Evolutionary conservation across 1,284 basidiomycete genomes (phyloP).

Genomic region (Ganoderma multipileum): DNA sequence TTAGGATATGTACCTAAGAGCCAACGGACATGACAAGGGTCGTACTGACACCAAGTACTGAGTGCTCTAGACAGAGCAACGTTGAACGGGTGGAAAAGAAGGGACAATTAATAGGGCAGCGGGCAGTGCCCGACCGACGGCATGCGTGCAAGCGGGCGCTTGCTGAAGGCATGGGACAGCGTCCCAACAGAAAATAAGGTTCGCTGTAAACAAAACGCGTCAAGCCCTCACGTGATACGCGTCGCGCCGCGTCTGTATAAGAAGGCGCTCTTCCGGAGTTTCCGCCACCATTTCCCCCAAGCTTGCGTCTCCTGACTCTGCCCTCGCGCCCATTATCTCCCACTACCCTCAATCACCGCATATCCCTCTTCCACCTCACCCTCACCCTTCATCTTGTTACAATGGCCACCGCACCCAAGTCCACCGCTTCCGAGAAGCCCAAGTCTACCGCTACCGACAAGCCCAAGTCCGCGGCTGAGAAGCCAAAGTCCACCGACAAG

Average conservation of each 20-base stretch:
- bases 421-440: slow-evolving; percentile 31
- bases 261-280: slow-evolving; percentile 23
- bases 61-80: too few relatives aligned
- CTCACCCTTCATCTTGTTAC: slow-evolving; percentile 1
- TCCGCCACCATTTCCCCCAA: slow-evolving; percentile 26
- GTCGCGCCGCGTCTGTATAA: slow-evolving; percentile 43
- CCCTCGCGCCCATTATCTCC: slow-evolving; percentile 21
- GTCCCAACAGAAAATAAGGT: slow-evolving; percentile 39
- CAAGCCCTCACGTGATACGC: slow-evolving; percentile 42
- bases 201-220: slow-evolving; percentile 46
- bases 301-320: slow-evolving; percentile 30
- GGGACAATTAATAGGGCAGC: slow-evolving; percentile 10
- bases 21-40: not conserved
- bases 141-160: slow-evolving; percentile 18
- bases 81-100: not conserved
- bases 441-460: slow-evolving; percentile 29
- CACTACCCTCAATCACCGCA: slow-evolving; percentile 2
- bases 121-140: not conserved
- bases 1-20: not conserved
- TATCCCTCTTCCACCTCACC: slow-evolving; percentile 4
- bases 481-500: slow-evolving; percentile 29
- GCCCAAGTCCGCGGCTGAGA: slow-evolving; percentile 28
- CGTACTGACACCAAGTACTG: too few relatives aligned
- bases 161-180: slow-evolving; percentile 11
- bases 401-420: slow-evolving; percentile 34